phyloP scores from a whole-genome alignment of 2,329 filamentous ascomycete genomes.

The Fonsecaea pedrosoi region DNA sequence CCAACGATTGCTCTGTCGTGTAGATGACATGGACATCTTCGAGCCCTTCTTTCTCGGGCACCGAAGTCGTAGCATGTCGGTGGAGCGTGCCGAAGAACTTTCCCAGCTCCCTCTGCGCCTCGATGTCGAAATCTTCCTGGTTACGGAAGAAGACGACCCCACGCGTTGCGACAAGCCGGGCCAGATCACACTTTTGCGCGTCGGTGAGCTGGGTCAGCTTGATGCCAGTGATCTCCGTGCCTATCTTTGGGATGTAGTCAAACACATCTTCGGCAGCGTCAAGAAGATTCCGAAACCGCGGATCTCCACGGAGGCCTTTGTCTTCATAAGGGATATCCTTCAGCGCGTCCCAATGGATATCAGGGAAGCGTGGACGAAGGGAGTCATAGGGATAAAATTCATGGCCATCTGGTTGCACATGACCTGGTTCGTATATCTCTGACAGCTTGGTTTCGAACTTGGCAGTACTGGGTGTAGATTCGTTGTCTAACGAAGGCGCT shows the following conservation, averaged over 20 bases:
- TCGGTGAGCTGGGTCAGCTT: slow-evolving; percentile 61
- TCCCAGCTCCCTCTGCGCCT: slow-evolving; percentile 70
- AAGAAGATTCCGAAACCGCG: slow-evolving; percentile 61
- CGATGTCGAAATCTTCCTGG: slow-evolving; percentile 57
- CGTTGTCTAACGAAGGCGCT: background rate
- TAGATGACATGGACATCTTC: slow-evolving; percentile 70
- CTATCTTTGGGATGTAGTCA: slow-evolving; percentile 50
- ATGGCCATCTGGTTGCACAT: slow-evolving; percentile 53
- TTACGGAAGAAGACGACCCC: slow-evolving; percentile 74
- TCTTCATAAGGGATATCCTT: slow-evolving; percentile 59
- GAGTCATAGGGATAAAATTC: slow-evolving; percentile 60
- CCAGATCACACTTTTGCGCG: slow-evolving; percentile 69
- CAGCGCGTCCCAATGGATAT: slow-evolving; percentile 60
- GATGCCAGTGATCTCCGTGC: slow-evolving; percentile 52
- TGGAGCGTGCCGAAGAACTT: slow-evolving; percentile 66
- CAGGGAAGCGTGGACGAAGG: slow-evolving; percentile 60
- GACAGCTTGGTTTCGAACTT: background rate
- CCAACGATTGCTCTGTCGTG: slow-evolving; percentile 59
- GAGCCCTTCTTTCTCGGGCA: slow-evolving; percentile 48
- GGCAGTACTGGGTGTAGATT: background rate
- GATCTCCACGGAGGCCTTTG: slow-evolving; percentile 61
- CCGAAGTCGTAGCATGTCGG: slow-evolving; percentile 65
- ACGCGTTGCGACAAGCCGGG: slow-evolving; percentile 70
- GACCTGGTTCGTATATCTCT: slow-evolving; percentile 55
- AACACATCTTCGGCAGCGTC: slow-evolving; percentile 61